Conservation (phyloP, 371 early-diverging fungal species). For the Apophysomyces trapeziformis region DNA sequence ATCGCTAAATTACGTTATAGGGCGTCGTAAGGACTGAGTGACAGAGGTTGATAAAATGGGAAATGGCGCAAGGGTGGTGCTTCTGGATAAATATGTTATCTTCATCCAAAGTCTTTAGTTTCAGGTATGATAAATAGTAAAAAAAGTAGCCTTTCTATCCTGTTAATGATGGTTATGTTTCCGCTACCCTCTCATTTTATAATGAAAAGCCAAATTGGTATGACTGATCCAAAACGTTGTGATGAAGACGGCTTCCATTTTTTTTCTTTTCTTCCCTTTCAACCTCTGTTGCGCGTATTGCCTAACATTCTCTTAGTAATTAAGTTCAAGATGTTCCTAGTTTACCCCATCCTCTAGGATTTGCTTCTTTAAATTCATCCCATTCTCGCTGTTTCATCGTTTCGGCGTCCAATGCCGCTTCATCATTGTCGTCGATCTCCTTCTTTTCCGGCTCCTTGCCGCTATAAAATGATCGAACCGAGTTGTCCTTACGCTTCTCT, state of each 20-base stretch:
- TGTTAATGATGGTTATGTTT: too few relatives aligned
- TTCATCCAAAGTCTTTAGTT: too few relatives aligned
- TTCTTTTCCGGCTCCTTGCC: slow-evolving; percentile 66
- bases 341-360: slow-evolving; percentile 93
- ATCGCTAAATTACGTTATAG: too few relatives aligned
- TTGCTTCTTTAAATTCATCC: slow-evolving; percentile 94
- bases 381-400: slow-evolving; percentile 83
- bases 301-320: slow-evolving; percentile 13
- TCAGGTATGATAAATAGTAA: too few relatives aligned
- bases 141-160: too few relatives aligned
- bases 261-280: slow-evolving; percentile 6
- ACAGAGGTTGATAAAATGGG: too few relatives aligned
- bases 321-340: not conserved
- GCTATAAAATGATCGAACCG: slow-evolving; percentile 22
- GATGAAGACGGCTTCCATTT: not conserved
- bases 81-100: too few relatives aligned
- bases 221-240: too few relatives aligned
- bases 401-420: slow-evolving; percentile 81
- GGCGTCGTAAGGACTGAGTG: too few relatives aligned
- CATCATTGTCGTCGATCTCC: slow-evolving; percentile 78
- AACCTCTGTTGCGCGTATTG: slow-evolving; percentile 53
- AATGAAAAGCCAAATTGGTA: too few relatives aligned
- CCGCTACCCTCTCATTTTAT: too few relatives aligned
- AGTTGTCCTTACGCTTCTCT: not conserved
- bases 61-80: too few relatives aligned